phyloP scores from a whole-genome alignment of 1,139 yeast genomes.

The Pichia sp. region DNA sequence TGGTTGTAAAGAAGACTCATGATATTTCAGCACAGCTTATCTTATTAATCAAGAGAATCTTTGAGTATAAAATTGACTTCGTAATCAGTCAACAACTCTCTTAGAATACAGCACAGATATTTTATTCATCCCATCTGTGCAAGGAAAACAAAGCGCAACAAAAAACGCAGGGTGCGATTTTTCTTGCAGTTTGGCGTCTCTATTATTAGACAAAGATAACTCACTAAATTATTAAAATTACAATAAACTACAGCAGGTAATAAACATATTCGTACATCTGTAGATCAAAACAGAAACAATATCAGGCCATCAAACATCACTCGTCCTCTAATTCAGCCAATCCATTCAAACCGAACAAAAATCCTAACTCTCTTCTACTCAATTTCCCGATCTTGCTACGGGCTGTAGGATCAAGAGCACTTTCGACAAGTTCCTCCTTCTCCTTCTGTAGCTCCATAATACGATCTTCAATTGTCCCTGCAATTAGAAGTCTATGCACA shows the following conservation, averaged over 20 bases:
- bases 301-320: not conserved
- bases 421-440: constrained; percentile 71
- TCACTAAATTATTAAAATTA: not conserved
- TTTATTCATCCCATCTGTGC: no score
- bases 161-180: not conserved
- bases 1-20: constrained; percentile 83
- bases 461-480: constrained; percentile 78
- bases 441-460: constrained; percentile 70
- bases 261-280: not conserved
- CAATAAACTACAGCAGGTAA: not conserved
- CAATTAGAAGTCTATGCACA: constrained; percentile 66
- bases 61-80: no score
- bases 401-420: constrained; percentile 77
- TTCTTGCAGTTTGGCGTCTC: not conserved
- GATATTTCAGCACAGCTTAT: not conserved
- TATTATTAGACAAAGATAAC: not conserved
- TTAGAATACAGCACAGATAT: no score
- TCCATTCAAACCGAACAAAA: constrained; percentile 66
- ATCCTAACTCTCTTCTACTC: constrained; percentile 70
- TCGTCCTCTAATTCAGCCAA: constrained; percentile 24
- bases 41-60: no score
- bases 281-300: not conserved
- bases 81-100: no score
- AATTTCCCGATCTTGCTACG: constrained; percentile 61
- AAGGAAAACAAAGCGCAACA: no score